Conservation (phyloP, 2,329 filamentous ascomycete species). For the Gliomastix tumulicola region DNA sequence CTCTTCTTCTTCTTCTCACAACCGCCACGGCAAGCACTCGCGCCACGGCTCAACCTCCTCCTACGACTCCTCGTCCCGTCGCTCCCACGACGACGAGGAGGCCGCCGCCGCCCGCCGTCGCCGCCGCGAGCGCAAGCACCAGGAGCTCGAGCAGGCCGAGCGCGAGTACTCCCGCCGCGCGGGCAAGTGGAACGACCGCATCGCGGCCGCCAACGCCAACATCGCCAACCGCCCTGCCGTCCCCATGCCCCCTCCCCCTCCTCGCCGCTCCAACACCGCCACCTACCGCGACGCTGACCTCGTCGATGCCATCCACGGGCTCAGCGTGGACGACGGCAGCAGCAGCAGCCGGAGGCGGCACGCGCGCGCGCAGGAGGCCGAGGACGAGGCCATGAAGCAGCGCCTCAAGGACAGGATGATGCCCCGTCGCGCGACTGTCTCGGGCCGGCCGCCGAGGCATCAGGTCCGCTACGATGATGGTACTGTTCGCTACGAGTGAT, state of each 20-base stretch:
- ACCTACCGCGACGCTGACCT: constrained; percentile 21
- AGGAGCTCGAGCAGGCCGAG: constrained; percentile 4
- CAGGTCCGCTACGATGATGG: constrained; percentile 29
- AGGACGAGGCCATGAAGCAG: constrained; percentile 29
- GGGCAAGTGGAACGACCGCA: constrained; percentile 19
- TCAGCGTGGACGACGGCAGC: constrained; percentile 18
- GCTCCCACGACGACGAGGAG: constrained; percentile 18
- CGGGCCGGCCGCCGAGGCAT: constrained; percentile 24
- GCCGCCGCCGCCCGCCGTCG: constrained; percentile 15
- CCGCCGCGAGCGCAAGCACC: constrained; percentile 7
- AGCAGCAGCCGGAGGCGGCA: constrained; percentile 19
- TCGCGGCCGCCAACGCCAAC: constrained; percentile 31
- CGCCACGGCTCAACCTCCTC: constrained; percentile 28
- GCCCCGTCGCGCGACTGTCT: constrained; percentile 27
- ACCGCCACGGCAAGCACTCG: constrained; percentile 16
- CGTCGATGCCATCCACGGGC: constrained; percentile 19
- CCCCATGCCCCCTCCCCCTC: constrained; percentile 15
- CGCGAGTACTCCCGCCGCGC: constrained; percentile 18
- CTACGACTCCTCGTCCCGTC: constrained; percentile 21
- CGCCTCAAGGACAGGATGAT: constrained; percentile 33
- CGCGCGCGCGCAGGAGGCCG: constrained; percentile 17
- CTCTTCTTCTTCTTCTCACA: not conserved
- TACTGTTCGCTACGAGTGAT: constrained; percentile 32
- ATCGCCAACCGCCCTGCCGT: constrained; percentile 29
- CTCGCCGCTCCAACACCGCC: constrained; percentile 10